Evolutionary conservation across 306 rosid genomes (phyloP).

Genomic region (Boehmeria nivea): DNA sequence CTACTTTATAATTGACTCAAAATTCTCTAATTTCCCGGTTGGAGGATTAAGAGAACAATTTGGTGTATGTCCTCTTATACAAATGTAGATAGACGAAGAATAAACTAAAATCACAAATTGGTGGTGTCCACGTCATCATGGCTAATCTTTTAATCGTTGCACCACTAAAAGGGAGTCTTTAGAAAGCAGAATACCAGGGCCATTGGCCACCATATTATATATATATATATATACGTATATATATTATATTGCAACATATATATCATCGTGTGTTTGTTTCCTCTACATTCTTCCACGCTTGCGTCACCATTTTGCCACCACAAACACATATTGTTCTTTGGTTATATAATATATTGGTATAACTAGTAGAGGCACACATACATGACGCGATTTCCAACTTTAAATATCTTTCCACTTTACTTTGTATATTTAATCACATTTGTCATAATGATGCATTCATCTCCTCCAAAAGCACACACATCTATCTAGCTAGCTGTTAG

Average conservation of each 20-base stretch:
- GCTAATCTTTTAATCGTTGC: constrained; percentile 19
- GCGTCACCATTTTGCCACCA: constrained; percentile 27
- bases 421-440: constrained; percentile 5
- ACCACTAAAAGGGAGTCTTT: constrained; percentile 5
- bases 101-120: constrained; percentile 7
- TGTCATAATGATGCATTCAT: not conserved
- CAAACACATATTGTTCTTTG: constrained; percentile 24
- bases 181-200: constrained; percentile 6
- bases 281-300: constrained; percentile 12
- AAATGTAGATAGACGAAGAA: no score
- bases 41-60: no score
- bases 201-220: constrained; percentile 3
- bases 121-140: constrained; percentile 46
- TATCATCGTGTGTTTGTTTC: constrained; percentile 1
- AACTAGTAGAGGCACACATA: constrained; percentile 21
- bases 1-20: no score
- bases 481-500: constrained; percentile 8
- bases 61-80: no score
- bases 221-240: no score
- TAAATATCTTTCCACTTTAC: constrained; percentile 30
- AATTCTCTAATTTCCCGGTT: no score
- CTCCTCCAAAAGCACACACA: not conserved
- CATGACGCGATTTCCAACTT: constrained; percentile 48
- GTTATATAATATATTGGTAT: constrained; percentile 20
- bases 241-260: no score